These are phyloP conservation scores for Emiliania huxleyi DNA, from an alignment of 78 protist genomes.

Conservation along the genomic window DNA sequence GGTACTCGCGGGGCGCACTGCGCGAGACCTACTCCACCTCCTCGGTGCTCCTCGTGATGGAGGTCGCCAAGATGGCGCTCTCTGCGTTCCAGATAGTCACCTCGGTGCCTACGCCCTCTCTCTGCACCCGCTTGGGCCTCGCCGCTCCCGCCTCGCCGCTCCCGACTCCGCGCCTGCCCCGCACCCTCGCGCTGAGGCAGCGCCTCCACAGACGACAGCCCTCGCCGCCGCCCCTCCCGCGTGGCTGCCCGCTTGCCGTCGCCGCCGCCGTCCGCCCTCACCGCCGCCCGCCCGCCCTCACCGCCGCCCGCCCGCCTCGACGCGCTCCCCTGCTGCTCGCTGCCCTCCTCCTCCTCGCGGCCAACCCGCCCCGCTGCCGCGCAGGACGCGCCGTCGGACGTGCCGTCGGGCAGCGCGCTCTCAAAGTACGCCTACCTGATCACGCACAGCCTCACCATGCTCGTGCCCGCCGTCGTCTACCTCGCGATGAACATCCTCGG, in stretches of 20 bases:
- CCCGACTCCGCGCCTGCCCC: too few relatives aligned
- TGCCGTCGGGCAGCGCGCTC: not conserved
- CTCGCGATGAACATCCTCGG: slow-evolving; percentile 3
- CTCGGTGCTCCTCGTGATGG: not conserved
- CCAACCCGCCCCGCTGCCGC: not conserved
- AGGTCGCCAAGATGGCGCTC: not conserved
- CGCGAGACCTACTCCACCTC: not conserved
- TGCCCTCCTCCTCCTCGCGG: not conserved
- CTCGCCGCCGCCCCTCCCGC: too few relatives aligned
- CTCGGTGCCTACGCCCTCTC: too few relatives aligned
- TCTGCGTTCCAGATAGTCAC: not conserved
- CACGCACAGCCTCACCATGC: not conserved
- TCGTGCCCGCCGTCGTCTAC: not conserved
- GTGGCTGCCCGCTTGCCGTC: too few relatives aligned
- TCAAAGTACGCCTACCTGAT: not conserved
- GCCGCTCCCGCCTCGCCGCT: too few relatives aligned
- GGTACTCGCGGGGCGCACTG: not conserved
- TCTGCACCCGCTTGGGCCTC: too few relatives aligned
- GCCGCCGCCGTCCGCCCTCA: too few relatives aligned
- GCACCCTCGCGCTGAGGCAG: too few relatives aligned
- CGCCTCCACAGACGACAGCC: too few relatives aligned
- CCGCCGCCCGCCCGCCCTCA: too few relatives aligned
- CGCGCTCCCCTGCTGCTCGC: too few relatives aligned
- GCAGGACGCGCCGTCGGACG: not conserved
- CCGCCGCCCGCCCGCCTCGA: too few relatives aligned